Percentiles rank a stretch among this genome's conserved stretches.
These are phyloP conservation scores for Pseudonectria buxi DNA, from an alignment of 2,329 filamentous ascomycete species.

Conservation along the genomic window DNA sequence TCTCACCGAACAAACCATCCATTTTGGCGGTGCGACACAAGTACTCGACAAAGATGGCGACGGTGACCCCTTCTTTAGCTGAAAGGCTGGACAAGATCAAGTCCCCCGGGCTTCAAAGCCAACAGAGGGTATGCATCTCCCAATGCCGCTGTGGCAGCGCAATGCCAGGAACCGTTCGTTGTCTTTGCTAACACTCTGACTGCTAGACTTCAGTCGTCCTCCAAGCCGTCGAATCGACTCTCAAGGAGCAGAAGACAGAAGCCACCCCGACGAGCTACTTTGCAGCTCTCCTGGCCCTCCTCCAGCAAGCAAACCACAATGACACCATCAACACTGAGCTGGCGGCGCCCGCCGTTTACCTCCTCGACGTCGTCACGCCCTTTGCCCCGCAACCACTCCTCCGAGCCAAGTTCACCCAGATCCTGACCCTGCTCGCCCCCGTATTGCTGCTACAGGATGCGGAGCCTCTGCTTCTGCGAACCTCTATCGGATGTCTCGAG, in stretches of 20 bases:
- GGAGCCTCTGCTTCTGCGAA: slow-evolving; percentile 77
- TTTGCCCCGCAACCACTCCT: slow-evolving; percentile 80
- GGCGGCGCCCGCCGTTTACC: slow-evolving; percentile 81
- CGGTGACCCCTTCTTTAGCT: slow-evolving; percentile 49
- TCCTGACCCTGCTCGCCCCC: slow-evolving; percentile 78
- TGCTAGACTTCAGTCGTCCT: slow-evolving; percentile 75
- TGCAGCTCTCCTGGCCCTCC: slow-evolving; percentile 82
- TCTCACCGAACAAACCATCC: slow-evolving; percentile 23
- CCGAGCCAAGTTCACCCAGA: slow-evolving; percentile 90
- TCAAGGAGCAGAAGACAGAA: slow-evolving; percentile 79
- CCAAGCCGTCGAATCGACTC: slow-evolving; percentile 84
- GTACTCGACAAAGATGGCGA: slow-evolving; percentile 37
- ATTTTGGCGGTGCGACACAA: slow-evolving; percentile 17
- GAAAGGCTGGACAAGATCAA: slow-evolving; percentile 97
- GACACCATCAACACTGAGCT: slow-evolving; percentile 74
- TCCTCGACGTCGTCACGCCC: slow-evolving; percentile 86
- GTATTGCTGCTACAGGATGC: slow-evolving; percentile 73
- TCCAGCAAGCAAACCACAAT: slow-evolving; percentile 66
- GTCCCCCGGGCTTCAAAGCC: slow-evolving; percentile 90
- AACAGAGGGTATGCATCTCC: slow-evolving; percentile 65
- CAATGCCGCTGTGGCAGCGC: slow-evolving; percentile 10
- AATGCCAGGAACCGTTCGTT: too few species aligned
- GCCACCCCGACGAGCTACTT: slow-evolving; percentile 89
- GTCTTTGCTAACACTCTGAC: slow-evolving; percentile 2
- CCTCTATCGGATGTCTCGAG: slow-evolving; percentile 89